Percentiles rank a stretch among this genome's conserved stretches.
Conservation (phyloP, 106 monocot species). For the Allium fistulosum region DNA sequence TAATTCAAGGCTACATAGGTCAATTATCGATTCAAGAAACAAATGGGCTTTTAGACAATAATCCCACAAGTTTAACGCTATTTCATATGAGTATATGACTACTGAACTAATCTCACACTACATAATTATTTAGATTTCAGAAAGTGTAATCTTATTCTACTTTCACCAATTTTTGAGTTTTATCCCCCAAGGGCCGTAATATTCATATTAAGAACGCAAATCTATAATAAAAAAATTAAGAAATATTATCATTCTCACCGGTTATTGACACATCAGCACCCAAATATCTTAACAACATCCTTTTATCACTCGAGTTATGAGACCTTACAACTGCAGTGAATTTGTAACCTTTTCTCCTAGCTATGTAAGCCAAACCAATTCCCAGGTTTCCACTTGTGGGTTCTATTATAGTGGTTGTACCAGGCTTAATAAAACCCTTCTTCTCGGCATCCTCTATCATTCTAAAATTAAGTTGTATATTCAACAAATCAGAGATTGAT, state of each 20-base stretch:
- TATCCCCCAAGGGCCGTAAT: too few species aligned
- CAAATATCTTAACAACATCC: slow-evolving; percentile 56
- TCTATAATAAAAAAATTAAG: too few species aligned
- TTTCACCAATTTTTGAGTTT: too few species aligned
- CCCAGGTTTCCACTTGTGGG: slow-evolving; percentile 87
- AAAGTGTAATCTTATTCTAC: too few species aligned
- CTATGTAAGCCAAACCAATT: slow-evolving; percentile 44
- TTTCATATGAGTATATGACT: too few species aligned
- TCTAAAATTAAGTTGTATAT: slow-evolving; percentile 21
- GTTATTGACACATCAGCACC: slow-evolving; percentile 62
- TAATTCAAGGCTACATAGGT: background rate
- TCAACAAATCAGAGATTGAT: background rate
- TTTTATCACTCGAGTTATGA: slow-evolving; percentile 52
- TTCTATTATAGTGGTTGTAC: slow-evolving; percentile 51
- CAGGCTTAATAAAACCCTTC: slow-evolving; percentile 68
- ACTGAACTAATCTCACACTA: too few species aligned
- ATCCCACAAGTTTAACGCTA: too few species aligned
- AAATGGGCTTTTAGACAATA: background rate
- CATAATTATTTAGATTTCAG: too few species aligned
- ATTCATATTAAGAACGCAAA: too few species aligned
- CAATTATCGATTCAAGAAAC: background rate
- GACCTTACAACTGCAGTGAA: slow-evolving; percentile 66
- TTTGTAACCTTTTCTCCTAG: slow-evolving; percentile 68
- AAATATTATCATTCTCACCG: slow-evolving; percentile 28
- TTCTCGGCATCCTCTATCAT: slow-evolving; percentile 95